A percentile compares a stretch with the other conserved stretches of the same genome.
Evolutionary conservation across 2,329 filamentous ascomycete species (phyloP).

Genomic region (Fusarium coffeatum): DNA sequence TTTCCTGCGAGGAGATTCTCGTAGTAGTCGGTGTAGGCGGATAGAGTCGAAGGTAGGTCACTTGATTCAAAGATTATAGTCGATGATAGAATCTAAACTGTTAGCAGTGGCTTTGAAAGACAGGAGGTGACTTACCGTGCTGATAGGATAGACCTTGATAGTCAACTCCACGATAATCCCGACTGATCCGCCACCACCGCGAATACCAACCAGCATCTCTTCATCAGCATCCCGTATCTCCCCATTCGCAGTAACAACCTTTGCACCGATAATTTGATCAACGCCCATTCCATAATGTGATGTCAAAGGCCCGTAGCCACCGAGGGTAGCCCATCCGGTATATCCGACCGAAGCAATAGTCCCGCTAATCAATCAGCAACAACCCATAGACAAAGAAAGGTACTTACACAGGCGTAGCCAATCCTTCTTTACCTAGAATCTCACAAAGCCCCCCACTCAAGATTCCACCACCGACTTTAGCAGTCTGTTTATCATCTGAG

Average conservation of each 20-base stretch:
- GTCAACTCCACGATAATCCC: conserved; percentile 13
- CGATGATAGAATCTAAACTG: fast-evolving
- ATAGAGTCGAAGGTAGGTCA: fast-evolving
- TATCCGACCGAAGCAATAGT: conserved; percentile 17
- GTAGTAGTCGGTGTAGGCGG: background rate
- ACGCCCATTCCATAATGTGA: conserved; percentile 4
- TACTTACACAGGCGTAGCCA: conserved; percentile 19
- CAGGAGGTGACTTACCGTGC: background rate
- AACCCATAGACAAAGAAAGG: fast-evolving
- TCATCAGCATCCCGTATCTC: conserved; percentile 6
- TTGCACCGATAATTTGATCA: conserved; percentile 23
- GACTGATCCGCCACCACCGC: conserved; percentile 13
- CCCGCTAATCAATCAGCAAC: background rate
- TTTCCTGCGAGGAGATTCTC: background rate
- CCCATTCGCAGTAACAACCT: background rate
- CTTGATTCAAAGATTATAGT: conserved; percentile 10
- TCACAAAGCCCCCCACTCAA: background rate
- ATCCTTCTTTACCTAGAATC: background rate
- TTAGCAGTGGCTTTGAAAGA: fast-evolving
- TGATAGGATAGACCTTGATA: background rate
- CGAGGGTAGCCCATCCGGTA: conserved; percentile 22
- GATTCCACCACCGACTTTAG: conserved; percentile 13
- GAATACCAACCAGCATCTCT: conserved; percentile 11
- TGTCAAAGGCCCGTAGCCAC: conserved; percentile 15
- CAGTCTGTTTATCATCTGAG: background rate